These are phyloP conservation scores for Saussurea involucrata DNA, from an alignment of 129 eudicot species.

Conservation along the genomic window DNA sequence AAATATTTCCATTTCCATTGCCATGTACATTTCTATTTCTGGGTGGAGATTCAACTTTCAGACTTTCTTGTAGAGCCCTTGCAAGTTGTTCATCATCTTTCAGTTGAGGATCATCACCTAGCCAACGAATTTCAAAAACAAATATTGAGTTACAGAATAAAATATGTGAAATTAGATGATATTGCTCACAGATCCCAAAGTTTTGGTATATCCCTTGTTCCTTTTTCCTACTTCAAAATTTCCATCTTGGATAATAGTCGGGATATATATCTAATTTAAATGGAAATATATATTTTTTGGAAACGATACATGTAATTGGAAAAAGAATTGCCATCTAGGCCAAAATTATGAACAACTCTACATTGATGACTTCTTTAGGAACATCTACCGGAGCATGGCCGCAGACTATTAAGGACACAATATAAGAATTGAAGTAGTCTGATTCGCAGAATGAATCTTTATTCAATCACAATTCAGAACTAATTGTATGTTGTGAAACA, in stretches of 20 bases:
- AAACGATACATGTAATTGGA: not conserved
- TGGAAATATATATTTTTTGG: not conserved
- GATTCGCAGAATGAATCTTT: not conserved
- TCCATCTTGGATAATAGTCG: not conserved
- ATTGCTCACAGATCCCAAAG: not conserved
- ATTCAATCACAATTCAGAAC: not conserved
- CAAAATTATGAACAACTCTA: not conserved
- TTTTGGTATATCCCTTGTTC: not conserved
- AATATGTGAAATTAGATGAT: not conserved
- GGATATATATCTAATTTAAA: not conserved
- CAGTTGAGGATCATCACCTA: conserved; percentile 65
- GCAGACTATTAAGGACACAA: not conserved
- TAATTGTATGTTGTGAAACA: conserved; percentile 9
- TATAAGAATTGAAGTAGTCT: not conserved
- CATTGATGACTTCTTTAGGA: not conserved
- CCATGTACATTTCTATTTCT: conserved; percentile 10
- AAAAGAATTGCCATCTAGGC: not conserved
- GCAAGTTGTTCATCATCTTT: conserved; percentile 95
- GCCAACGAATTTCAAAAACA: not conserved
- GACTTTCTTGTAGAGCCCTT: conserved; percentile 89
- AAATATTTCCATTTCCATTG: conserved; percentile 37
- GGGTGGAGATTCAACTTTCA: conserved; percentile 65
- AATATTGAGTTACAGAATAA: not conserved
- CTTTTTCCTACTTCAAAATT: not conserved
- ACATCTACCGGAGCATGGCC: not conserved